phyloP scores from a whole-genome alignment of 2,329 filamentous ascomycete genomes.

The Helminthosporium solani region DNA sequence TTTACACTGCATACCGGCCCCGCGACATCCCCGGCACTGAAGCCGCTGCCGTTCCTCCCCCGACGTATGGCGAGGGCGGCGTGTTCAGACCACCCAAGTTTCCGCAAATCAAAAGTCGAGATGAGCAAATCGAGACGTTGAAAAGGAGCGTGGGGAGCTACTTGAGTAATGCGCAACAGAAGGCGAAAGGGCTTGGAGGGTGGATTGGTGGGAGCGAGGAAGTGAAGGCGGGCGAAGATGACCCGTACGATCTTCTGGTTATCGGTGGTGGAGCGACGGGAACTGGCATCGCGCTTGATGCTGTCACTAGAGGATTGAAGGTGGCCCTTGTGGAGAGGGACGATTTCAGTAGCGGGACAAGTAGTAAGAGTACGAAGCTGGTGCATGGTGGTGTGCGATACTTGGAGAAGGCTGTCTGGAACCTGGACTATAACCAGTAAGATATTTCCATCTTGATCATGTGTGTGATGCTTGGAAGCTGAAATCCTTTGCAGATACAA shows the following conservation, averaged over 20 bases:
- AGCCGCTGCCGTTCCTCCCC: conserved; percentile 67
- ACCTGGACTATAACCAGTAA: conserved; percentile 78
- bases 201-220: conserved; percentile 40
- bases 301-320: conserved; percentile 73
- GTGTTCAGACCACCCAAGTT: conserved; percentile 67
- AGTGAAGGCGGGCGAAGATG: conserved; percentile 35
- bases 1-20: conserved; percentile 67
- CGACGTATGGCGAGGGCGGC: conserved; percentile 67
- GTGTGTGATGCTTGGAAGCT: neutral
- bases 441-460: conserved; percentile 8
- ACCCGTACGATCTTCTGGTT: conserved; percentile 73
- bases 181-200: conserved; percentile 44
- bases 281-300: conserved; percentile 77
- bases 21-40: conserved; percentile 71
- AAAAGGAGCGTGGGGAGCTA: conserved; percentile 52
- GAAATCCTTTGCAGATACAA: conserved; percentile 50
- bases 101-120: conserved; percentile 61
- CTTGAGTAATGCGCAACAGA: conserved; percentile 32
- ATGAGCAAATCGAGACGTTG: conserved; percentile 65
- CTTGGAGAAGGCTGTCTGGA: conserved; percentile 82
- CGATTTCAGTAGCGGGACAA: conserved; percentile 79
- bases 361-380: conserved; percentile 84
- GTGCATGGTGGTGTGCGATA: conserved; percentile 84
- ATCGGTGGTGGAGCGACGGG: conserved; percentile 80
- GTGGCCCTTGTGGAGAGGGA: conserved; percentile 81